A percentile compares a stretch with the other conserved stretches of the same genome.
These are phyloP conservation scores for Arxiozyma slooffiae DNA, from an alignment of 1,139 yeast species.

Conservation along the genomic window DNA sequence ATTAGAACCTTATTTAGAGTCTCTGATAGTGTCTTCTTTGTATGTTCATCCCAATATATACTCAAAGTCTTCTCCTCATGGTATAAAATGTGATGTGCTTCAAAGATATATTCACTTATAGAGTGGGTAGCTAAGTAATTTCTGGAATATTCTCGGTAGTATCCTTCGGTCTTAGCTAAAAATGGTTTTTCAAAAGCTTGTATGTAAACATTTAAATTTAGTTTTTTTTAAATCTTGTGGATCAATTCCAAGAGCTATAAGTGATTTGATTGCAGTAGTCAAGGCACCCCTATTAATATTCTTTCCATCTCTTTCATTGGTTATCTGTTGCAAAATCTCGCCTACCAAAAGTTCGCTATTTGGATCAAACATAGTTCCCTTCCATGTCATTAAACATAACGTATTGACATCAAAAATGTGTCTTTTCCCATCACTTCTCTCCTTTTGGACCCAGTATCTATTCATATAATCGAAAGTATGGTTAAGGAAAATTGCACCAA, in stretches of 20 bases:
- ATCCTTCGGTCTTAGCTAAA: slow-evolving; percentile 60
- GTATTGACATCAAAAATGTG: too few species aligned
- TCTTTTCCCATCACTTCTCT: too few species aligned
- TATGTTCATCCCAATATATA: slow-evolving; percentile 75
- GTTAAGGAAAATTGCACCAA: slow-evolving; percentile 86
- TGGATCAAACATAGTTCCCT: slow-evolving; percentile 63
- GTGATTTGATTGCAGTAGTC: too few species aligned
- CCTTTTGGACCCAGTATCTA: too few species aligned
- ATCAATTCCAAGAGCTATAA: too few species aligned
- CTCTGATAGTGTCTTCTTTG: slow-evolving; percentile 69
- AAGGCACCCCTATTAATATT: too few species aligned
- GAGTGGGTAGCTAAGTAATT: slow-evolving; percentile 61
- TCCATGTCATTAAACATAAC: too few species aligned
- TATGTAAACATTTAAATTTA: slow-evolving; percentile 72
- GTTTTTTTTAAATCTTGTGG: slow-evolving; percentile 75
- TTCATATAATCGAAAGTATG: slow-evolving; percentile 94
- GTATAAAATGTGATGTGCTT: slow-evolving; percentile 69
- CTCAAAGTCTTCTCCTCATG: slow-evolving; percentile 77
- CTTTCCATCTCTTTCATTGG: too few species aligned
- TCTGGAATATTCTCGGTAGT: slow-evolving; percentile 62
- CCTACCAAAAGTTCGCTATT: slow-evolving; percentile 50
- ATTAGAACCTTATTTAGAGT: too few species aligned
- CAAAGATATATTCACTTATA: too few species aligned
- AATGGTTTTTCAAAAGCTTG: slow-evolving; percentile 71
- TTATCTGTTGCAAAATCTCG: slow-evolving; percentile 69